Percentiles rank a stretch among this genome's conserved stretches.
These are phyloP conservation scores for Fusarium sp. DNA, from an alignment of 2,329 filamentous ascomycete genomes.

Conservation along the genomic window DNA sequence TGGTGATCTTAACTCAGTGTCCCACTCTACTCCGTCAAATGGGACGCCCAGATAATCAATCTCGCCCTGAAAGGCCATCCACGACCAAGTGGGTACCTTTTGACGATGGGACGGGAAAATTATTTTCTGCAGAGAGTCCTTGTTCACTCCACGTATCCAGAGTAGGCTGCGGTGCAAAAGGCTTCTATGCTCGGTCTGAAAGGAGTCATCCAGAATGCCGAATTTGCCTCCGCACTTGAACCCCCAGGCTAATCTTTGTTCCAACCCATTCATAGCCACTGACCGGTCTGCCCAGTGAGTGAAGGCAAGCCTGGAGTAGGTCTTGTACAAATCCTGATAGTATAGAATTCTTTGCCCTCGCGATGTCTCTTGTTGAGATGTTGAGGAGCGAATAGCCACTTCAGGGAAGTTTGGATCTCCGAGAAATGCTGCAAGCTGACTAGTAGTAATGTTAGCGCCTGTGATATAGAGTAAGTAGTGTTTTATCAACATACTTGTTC, in stretches of 20 bases:
- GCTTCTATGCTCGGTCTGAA: not conserved
- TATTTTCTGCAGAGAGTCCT: not conserved
- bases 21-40: constrained; percentile 14
- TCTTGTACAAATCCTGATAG: constrained; percentile 22
- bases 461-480: not conserved
- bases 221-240: constrained; percentile 7
- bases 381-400: not conserved
- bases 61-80: constrained; percentile 19
- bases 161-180: constrained; percentile 11
- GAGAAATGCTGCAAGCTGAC: constrained; percentile 13
- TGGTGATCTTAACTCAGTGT: not conserved
- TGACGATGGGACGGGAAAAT: not conserved
- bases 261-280: constrained; percentile 16
- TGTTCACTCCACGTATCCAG: not conserved
- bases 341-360: constrained; percentile 3
- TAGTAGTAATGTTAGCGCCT: not conserved
- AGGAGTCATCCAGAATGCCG: constrained; percentile 2
- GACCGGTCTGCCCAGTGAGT: not conserved
- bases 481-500: not conserved
- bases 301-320: constrained; percentile 1
- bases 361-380: not conserved
- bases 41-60: constrained; percentile 14
- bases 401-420: constrained; percentile 24
- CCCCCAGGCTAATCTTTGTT: constrained; percentile 4
- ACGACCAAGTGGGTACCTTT: constrained; percentile 20